These are phyloP conservation scores for Nemania diffusa DNA, from an alignment of 2,329 filamentous ascomycete genomes.

Conservation along the genomic window DNA sequence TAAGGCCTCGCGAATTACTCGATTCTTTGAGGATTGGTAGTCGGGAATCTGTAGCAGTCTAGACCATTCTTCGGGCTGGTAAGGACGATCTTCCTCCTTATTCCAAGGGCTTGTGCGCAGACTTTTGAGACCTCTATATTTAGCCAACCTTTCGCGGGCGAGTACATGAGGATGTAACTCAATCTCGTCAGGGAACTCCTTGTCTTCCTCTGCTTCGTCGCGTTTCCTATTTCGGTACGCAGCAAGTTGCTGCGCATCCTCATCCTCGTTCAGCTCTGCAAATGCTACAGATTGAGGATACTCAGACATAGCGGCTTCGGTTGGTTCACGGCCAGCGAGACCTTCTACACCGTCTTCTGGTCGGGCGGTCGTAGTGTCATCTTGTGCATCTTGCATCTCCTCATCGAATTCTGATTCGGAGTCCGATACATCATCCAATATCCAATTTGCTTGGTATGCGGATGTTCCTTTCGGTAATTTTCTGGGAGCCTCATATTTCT, in stretches of 20 bases:
- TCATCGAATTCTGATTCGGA: constrained; percentile 81
- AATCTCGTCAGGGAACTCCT: constrained; percentile 97
- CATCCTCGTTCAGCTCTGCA: constrained; percentile 84
- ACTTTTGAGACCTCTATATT: constrained; percentile 93
- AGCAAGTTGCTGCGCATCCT: constrained; percentile 77
- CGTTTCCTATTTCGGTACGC: constrained; percentile 82
- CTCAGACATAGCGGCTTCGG: constrained; percentile 84
- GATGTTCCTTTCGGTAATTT: constrained; percentile 91
- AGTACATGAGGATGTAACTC: constrained; percentile 89
- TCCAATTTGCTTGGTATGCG: constrained; percentile 95
- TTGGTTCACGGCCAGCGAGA: constrained; percentile 71
- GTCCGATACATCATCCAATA: constrained; percentile 78
- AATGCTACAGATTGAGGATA: constrained; percentile 96
- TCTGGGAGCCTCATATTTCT: constrained; percentile 71
- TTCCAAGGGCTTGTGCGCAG: constrained; percentile 89
- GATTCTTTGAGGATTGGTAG: constrained; percentile 84
- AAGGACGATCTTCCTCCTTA: constrained; percentile 83
- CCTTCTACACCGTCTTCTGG: constrained; percentile 88
- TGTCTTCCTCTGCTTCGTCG: constrained; percentile 86
- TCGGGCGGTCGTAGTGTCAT: constrained; percentile 62
- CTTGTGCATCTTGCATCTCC: constrained; percentile 56
- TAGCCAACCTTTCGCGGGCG: constrained; percentile 83
- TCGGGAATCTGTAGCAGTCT: constrained; percentile 88
- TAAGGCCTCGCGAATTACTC: constrained; percentile 81
- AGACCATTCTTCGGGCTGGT: constrained; percentile 91